Evolutionary conservation across 108 stramenopile genomes (phyloP), one percentile per base, ranked within the genome.

Genomic region (Fragilaria crotonensis): DNA sequence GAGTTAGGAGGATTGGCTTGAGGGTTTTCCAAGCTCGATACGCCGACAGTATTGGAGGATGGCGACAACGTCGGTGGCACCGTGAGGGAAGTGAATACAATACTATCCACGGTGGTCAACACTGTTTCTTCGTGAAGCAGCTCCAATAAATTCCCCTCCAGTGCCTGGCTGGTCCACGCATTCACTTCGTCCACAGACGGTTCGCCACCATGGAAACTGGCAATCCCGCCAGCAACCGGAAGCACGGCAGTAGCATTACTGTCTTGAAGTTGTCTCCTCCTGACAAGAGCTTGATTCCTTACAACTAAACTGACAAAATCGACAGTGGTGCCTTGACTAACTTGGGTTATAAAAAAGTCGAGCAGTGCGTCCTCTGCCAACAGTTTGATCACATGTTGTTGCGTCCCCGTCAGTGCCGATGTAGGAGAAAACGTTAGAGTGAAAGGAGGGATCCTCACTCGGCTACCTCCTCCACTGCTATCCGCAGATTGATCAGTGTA

Each of bases 371-470:
- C 36, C 36, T 41, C 36, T 41, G 36, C 14, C 7, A 11, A 41
- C 14, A 11, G 11, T 14, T 41, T 14, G 11, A 41, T 41, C 36
- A 41, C 7, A 41, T 41, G 11, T 14, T 11, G 11, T 41, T 14
- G 11, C 14, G 7, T 14, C 14, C 7, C 7, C 11, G 36, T 11
- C 7, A 41, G 36, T 7, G 7, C 14, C 11, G 14, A 7, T 11
- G 14, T 11, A 41, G 36, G 36, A 41, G 7, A 41, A 41, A 41
- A 14, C 11, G 7, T 41, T 14, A 41, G 7, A 14, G 14, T 11
- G 36, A 41, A 41, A 41, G 36, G 36, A 41, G 36, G 36, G 36
- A 41, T n/a, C n/a, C n/a, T n/a, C n/a, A n/a, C n/a, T n/a, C n/a
- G n/a, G n/a, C n/a, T n/a, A n/a, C n/a, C n/a, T n/a, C n/a, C n/a